Percentiles rank a stretch among this genome's conserved stretches.
Evolutionary conservation across 176 grass and related monocot genomes (phyloP).

Genomic region (Thinopyrum elongatum): DNA sequence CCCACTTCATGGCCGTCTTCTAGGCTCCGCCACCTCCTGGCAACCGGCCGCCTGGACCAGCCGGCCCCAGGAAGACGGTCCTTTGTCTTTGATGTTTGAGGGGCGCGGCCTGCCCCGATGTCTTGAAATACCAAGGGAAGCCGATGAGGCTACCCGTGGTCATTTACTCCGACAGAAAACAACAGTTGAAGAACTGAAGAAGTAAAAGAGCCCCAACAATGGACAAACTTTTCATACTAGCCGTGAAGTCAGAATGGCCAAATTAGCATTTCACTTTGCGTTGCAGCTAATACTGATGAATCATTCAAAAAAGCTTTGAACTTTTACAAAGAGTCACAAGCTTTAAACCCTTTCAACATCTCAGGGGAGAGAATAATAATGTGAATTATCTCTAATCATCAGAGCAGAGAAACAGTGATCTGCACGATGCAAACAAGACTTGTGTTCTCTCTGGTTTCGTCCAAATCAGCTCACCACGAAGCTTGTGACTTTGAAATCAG

Average conservation of each 20-base stretch:
- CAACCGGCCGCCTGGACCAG: no score
- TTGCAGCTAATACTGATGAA: not conserved
- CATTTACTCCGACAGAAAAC: no score
- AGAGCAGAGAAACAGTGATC: conserved; percentile 32
- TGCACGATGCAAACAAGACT: not conserved
- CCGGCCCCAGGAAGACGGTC: no score
- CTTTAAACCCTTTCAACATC: not conserved
- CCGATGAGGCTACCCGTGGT: no score
- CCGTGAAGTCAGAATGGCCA: not conserved
- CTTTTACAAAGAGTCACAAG: conserved; percentile 6
- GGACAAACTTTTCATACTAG: not conserved
- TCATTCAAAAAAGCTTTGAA: not conserved
- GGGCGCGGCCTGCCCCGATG: no score
- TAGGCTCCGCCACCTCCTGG: no score
- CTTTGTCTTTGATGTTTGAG: no score
- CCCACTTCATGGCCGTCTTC: no score
- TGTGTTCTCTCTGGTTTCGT: not conserved
- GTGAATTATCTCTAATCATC: not conserved
- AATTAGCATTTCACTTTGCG: not conserved
- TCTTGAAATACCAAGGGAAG: no score
- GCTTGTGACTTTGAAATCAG: not conserved
- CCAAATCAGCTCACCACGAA: not conserved
- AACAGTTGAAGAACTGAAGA: not conserved
- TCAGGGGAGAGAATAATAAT: not conserved
- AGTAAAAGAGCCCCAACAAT: not conserved